Evolutionary conservation across 1,139 yeast genomes (phyloP).

Genomic region (Pichia sp.): DNA sequence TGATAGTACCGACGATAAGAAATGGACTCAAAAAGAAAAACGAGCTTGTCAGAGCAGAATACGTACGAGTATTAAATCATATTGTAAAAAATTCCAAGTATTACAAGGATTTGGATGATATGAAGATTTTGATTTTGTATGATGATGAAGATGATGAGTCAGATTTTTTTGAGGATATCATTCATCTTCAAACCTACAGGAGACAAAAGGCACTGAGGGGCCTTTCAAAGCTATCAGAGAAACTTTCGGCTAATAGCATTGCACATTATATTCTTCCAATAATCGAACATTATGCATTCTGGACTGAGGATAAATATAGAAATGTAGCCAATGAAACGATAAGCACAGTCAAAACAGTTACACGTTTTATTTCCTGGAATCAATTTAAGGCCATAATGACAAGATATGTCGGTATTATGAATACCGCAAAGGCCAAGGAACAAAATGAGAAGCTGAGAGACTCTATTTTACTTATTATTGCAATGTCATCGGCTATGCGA

Average conservation of each 20-base stretch:
- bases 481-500: slow-evolving; percentile 50
- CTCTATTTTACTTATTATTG: slow-evolving; percentile 54
- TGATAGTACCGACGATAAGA: slow-evolving; percentile 60
- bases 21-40: slow-evolving; percentile 57
- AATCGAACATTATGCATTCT: slow-evolving; percentile 66
- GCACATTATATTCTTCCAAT: slow-evolving; percentile 80
- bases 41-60: slow-evolving; percentile 67
- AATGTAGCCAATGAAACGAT: slow-evolving; percentile 72
- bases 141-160: slow-evolving; percentile 70
- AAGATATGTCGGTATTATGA: slow-evolving; percentile 57
- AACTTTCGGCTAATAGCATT: slow-evolving; percentile 51
- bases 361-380: slow-evolving; percentile 61
- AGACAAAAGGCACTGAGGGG: slow-evolving; percentile 77
- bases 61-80: slow-evolving; percentile 57
- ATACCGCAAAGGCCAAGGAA: slow-evolving; percentile 16
- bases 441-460: slow-evolving; percentile 51
- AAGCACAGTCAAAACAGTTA: slow-evolving; percentile 52
- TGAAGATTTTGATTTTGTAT: slow-evolving; percentile 48
- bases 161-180: slow-evolving; percentile 72
- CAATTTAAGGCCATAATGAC: slow-evolving; percentile 72
- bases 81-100: slow-evolving; percentile 46
- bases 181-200: slow-evolving; percentile 79
- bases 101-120: slow-evolving; percentile 52
- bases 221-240: slow-evolving; percentile 36
- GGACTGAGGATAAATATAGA: slow-evolving; percentile 56